These are phyloP conservation scores for Pseudisothecium myosuroides DNA, from an alignment of 225 moss, liverwort and hornwort genomes.

Conservation along the genomic window DNA sequence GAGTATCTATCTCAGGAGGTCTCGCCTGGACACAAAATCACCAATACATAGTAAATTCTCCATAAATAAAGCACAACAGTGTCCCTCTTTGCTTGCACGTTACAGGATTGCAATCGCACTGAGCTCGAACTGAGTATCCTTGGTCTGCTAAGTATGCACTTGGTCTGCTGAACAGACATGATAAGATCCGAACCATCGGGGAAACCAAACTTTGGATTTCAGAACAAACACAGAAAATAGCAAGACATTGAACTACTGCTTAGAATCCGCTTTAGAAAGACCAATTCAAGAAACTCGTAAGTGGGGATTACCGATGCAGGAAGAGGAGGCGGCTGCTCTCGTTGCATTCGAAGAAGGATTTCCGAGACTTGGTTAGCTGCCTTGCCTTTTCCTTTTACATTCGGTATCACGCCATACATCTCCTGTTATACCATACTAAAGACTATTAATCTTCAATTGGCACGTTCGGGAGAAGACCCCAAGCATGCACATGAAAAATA, in stretches of 20 bases:
- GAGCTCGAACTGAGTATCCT: background rate
- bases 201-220: background rate
- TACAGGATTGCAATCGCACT: background rate
- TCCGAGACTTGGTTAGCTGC: constrained; percentile 84
- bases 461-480: background rate
- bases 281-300: background rate
- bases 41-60: background rate
- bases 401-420: constrained; percentile 80
- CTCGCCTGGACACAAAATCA: constrained; percentile 25
- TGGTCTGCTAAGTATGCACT: background rate
- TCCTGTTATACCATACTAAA: constrained; percentile 35
- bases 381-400: constrained; percentile 86
- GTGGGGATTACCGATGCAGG: constrained; percentile 34
- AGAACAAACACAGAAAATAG: background rate
- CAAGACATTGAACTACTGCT: background rate
- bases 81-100: background rate
- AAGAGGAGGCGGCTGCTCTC: constrained; percentile 68
- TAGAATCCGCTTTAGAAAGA: background rate
- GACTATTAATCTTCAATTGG: background rate
- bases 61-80: background rate
- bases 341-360: constrained; percentile 81
- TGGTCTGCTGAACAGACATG: background rate
- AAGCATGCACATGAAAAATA: background rate
- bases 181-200: background rate
- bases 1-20: constrained; percentile 77